Base-by-base conservation (phyloP, 495 filamentous ascomycete species). In the Sordaria brevicollis region DNA sequence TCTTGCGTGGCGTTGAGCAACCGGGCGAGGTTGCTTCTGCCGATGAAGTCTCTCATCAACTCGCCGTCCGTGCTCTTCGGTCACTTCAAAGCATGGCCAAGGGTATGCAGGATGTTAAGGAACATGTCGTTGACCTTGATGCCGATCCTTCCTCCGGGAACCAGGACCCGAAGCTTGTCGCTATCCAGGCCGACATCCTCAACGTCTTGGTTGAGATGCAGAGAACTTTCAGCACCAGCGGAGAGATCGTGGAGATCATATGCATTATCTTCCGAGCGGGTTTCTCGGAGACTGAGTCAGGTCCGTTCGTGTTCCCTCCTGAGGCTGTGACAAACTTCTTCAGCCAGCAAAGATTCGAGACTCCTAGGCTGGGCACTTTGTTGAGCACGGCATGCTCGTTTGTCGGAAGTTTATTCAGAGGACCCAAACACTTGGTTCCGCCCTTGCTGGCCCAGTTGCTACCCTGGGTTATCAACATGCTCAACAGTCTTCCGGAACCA, bases 321-420 rank as follows among this genome's bases (percentile, higher is more conserved):
- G 81, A 84, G 6, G 81, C 91, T 57, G 89, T 92, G 0, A 89
- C 90, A 29, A 83, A 91, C 49, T 93, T 93, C 79, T 83, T 97
- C 25, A 83, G 87, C 34, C 83, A 84, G 39, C 87, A 89, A 66
- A 83, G 84, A 0, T 78, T 87, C 10, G 83, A 86, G 17, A 92
- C 88, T 31, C 87, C 91, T n/a, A 85, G 90, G 25, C 82, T 93
- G 25, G 90, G 90, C 54, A 86, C 86, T 38, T 85, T 97, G 8
- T 88, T 97, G 66, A 89, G 87, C 29, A 94, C 91, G 10, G 93
- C 92, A 2, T 89, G 89, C 68, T 89, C 89, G 3, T 90, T 96
- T 71, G 83, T 95, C 43, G 88, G 86, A 17, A 88, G 87, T 19
- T 86, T 93, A 37, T 84, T 86, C 17, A 81, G 82, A 5, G 79